Base-by-base conservation (phyloP, 768 basidiomycete genomes). In the Inosperma sp. region DNA sequence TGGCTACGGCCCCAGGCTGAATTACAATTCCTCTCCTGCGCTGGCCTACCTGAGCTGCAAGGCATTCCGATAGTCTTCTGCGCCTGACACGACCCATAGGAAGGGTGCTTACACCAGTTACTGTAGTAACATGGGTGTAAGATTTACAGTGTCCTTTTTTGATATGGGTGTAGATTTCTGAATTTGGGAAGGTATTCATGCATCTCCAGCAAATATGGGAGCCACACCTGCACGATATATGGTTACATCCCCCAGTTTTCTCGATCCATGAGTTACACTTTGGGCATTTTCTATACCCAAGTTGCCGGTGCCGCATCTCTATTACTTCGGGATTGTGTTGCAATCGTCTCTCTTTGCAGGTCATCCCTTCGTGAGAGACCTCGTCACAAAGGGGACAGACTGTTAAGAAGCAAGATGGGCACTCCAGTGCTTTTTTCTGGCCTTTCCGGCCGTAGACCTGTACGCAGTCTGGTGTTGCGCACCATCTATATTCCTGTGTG, bases 391-490 rank as follows among this genome's bases (percentile, higher is more conserved):
- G 56, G 0, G 76, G 62, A 48, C 81, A 82, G 16, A 81, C 69
- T 7, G 65, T 60, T 23, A 66, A 60, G 45, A 79, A 74, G 59
- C 81, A 83, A 9, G 78, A 76, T 5, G 78, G 79, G 50, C 81
- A 81, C 46, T 75, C 66, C 58, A 79, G 58, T 40, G 61, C 52
- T 34, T 62, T 50, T 30, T 60, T 49, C 23, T 48, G 40, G 14
- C 55, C 44, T 17, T 63, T 59, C 43, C 60, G 60, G 43, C 73
- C 67, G 64, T 89, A 89, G 3, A 87, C 76, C 56, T 86, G 82
- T 5, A 68, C 71, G 62, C 87, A 90, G 59, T 86, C 85, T 0
- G 87, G 82, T 0, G 84, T 87, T 2, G 79, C 81, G 66, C 88
- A 90, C 54, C 82, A 81, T 46, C 76, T 75, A 60, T 81, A 81